Percentiles rank a stretch among this genome's conserved stretches.
phyloP scores from a whole-genome alignment of 208 protist species.

The Entamoeba histolytica region DNA sequence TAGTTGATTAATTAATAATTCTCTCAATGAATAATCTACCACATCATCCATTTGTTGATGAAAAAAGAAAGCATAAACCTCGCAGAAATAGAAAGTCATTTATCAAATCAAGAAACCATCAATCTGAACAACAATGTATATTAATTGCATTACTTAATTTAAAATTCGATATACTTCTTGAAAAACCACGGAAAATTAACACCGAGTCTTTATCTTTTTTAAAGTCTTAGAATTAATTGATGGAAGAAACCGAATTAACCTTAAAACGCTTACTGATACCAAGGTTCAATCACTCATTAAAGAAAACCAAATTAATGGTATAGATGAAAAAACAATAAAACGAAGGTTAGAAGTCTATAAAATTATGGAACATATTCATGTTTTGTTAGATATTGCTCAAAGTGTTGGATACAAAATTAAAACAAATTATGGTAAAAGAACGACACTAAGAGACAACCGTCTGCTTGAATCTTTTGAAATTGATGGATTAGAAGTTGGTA shows the following conservation, averaged over 20 bases:
- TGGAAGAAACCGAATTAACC: not conserved
- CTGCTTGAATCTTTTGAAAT: not conserved
- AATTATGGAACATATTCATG: not conserved
- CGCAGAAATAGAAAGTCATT: not conserved
- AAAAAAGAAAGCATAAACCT: not conserved
- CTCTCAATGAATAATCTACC: too few relatives aligned
- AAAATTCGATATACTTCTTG: not conserved
- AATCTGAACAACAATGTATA: not conserved
- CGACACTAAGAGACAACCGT: not conserved
- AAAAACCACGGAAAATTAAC: not conserved
- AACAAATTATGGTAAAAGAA: not conserved
- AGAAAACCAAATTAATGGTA: not conserved
- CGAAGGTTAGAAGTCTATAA: not conserved
- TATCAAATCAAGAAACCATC: not conserved
- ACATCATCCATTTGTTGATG: too few relatives aligned
- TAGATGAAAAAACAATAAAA: not conserved
- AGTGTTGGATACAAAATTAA: not conserved
- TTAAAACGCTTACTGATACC: not conserved
- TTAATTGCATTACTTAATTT: not conserved
- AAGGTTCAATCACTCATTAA: not conserved
- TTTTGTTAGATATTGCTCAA: not conserved
- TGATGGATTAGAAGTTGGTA: not conserved
- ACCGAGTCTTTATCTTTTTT: not conserved
- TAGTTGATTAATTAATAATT: too few relatives aligned
- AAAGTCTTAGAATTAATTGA: not conserved